Evolutionary conservation across 306 rosid species (phyloP).

Genomic region (Sindora glabra): DNA sequence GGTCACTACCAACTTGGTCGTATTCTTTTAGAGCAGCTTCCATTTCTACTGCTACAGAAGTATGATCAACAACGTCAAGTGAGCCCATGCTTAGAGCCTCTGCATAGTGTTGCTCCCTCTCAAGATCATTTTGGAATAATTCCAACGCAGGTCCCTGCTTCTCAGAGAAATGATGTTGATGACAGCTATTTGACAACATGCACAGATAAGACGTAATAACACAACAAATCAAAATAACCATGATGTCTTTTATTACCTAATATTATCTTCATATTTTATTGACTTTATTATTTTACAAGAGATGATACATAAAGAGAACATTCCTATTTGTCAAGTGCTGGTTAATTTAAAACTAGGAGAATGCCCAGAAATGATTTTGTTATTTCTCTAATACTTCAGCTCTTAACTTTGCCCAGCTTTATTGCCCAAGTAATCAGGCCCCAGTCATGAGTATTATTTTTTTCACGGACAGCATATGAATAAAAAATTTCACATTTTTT

Average conservation of each 20-base stretch:
- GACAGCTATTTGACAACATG: background rate
- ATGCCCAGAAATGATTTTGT: too few relatives aligned
- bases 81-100: constrained; percentile 51
- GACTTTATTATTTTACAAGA: too few relatives aligned
- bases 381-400: too few relatives aligned
- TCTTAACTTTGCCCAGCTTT: too few relatives aligned
- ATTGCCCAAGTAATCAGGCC: too few relatives aligned
- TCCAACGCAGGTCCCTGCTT: constrained; percentile 69
- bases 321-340: too few relatives aligned
- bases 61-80: constrained; percentile 41
- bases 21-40: constrained; percentile 71
- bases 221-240: background rate
- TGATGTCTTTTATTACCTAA: too few relatives aligned
- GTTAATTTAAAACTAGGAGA: too few relatives aligned
- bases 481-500: background rate
- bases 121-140: constrained; percentile 53
- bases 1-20: constrained; percentile 72
- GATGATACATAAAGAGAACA: too few relatives aligned
- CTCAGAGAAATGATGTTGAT: background rate
- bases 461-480: background rate
- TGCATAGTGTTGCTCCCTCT: constrained; percentile 67
- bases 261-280: too few relatives aligned
- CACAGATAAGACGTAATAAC: background rate
- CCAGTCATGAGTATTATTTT: too few relatives aligned
- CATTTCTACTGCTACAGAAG: constrained; percentile 63